Base-by-base conservation (phyloP, 2,329 filamentous ascomycete species). In the Penicillium sp. region DNA sequence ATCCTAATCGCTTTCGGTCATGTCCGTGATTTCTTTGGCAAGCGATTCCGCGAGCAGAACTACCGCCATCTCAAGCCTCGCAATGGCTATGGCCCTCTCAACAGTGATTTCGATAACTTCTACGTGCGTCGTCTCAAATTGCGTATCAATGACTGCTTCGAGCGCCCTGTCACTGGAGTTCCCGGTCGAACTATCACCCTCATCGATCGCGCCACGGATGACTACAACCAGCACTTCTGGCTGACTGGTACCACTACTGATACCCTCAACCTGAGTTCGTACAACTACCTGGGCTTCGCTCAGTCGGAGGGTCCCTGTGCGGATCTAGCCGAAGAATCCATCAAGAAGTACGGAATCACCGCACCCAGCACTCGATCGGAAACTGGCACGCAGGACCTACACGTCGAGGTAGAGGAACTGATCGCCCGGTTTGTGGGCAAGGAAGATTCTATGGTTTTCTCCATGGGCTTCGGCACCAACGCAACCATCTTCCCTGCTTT, bases 81-180 rank as follows among this genome's bases (percentile, higher is more conserved):
- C 61, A 90, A 96, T 70, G 94, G 94, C 59, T 97, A 96, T 70
- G 94, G 93, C 10, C 91, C 94, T 2, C 81, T 99, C 61, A 97
- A 97, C 75, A 95, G 91, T 67, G 94, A 99, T 74, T 99, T 99
- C 70, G 94, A 99, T 79, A 97, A 93, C 75, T 99, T 99, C 74
- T 99, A 99, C 76, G 90, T 93, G 53, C 85, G 94, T 53, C 84
- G 94, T 57, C 76, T 99, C 70, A 97, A 99, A 81, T 84, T 91
- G 79, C 86, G 94, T 60, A 91, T 99, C 70, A 95, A 97, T 65
- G 94, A 99, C 75, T 96, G 91, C 78, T 99, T 99, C 72, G 89
- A 93, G 63, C 85, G 94, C 46, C 91, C 93, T 11, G 91, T 89
- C 27, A 95, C 91, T 4, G 94, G 94, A 49, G 94, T 99, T 26